These are phyloP conservation scores for Dimargaris xerosporica DNA, from an alignment of 192 early-diverging fungal genomes.

Conservation along the genomic window DNA sequence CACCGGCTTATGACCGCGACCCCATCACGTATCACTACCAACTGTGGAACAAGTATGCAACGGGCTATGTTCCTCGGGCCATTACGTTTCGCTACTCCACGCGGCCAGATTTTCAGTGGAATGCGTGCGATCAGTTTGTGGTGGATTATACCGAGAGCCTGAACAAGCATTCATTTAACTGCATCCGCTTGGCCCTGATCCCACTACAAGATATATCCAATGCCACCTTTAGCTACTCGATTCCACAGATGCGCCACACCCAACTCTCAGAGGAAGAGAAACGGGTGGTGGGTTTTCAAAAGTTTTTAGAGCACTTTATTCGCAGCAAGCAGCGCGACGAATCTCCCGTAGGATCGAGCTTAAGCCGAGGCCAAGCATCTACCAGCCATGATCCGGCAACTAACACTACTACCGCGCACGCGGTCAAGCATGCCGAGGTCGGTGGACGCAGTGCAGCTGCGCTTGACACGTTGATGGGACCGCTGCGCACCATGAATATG, in stretches of 20 bases:
- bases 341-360: constrained; percentile 4
- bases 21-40: constrained; percentile 57
- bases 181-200: constrained; percentile 78
- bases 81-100: constrained; percentile 63
- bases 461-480: too few species aligned
- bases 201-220: constrained; percentile 57
- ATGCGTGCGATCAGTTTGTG: constrained; percentile 82
- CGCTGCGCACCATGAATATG: too few species aligned
- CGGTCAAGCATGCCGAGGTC: too few species aligned
- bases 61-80: constrained; percentile 35
- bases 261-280: constrained; percentile 76
- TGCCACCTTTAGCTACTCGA: constrained; percentile 32
- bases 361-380: too few species aligned
- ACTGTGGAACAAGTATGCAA: constrained; percentile 69
- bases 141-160: constrained; percentile 71
- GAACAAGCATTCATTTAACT: constrained; percentile 73
- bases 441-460: too few species aligned
- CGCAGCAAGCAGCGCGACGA: constrained; percentile 20
- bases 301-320: constrained; percentile 56
- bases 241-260: constrained; percentile 32
- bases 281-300: constrained; percentile 68
- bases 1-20: constrained; percentile 35
- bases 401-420: too few species aligned
- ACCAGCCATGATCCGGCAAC: too few species aligned
- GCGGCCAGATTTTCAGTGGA: constrained; percentile 76